These are phyloP conservation scores for Elsinoe australis DNA, from an alignment of 2,329 filamentous ascomycete genomes.

Conservation along the genomic window DNA sequence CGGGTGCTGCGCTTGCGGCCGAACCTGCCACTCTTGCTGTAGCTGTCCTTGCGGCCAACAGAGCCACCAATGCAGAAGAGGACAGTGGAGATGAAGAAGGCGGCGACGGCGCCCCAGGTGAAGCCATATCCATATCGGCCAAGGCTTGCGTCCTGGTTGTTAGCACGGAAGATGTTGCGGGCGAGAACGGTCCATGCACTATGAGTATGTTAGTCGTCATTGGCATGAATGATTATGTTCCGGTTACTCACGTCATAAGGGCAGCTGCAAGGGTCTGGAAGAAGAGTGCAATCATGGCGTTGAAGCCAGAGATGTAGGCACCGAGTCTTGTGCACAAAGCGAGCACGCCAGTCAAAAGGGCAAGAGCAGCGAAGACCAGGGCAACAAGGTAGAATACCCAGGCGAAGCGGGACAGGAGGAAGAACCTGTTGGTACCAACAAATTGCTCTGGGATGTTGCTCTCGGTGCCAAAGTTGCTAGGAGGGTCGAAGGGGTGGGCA, in stretches of 20 bases:
- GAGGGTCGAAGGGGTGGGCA: constrained; percentile 57
- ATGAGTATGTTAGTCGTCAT: constrained; percentile 23
- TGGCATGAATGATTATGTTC: background rate
- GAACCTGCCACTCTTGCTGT: constrained; percentile 36
- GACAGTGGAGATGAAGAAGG: constrained; percentile 57
- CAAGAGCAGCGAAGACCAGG: constrained; percentile 65
- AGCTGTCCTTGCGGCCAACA: constrained; percentile 36
- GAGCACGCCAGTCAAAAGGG: constrained; percentile 61
- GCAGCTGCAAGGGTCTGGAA: constrained; percentile 60
- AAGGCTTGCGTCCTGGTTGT: constrained; percentile 51
- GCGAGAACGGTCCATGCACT: constrained; percentile 63
- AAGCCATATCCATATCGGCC: constrained; percentile 67
- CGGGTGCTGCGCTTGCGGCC: constrained; percentile 45
- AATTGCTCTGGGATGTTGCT: constrained; percentile 48
- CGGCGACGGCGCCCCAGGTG: constrained; percentile 63
- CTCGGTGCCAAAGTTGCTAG: constrained; percentile 52
- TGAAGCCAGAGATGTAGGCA: constrained; percentile 56
- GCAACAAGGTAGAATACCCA: constrained; percentile 86
- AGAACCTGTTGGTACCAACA: constrained; percentile 58
- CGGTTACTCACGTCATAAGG: constrained; percentile 63
- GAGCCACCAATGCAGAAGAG: constrained; percentile 55
- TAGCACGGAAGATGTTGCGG: constrained; percentile 55
- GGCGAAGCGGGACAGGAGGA: constrained; percentile 80
- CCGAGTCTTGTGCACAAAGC: constrained; percentile 65
- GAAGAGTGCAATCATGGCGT: constrained; percentile 55